phyloP scores from a whole-genome alignment of 257 asterid genomes.

The Gentiana straminea region DNA sequence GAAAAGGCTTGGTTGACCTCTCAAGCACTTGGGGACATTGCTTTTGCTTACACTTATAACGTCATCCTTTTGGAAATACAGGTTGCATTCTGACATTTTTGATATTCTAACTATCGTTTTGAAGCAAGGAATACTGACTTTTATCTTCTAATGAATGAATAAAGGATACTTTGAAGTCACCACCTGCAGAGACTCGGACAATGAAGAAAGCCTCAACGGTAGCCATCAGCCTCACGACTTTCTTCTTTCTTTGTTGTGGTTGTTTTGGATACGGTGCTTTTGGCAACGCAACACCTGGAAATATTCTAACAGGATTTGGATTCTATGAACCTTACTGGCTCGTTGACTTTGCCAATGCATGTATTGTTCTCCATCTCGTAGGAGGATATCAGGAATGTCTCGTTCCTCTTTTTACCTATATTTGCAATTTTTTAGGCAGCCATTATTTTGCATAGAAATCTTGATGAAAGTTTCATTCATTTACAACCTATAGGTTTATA shows the following conservation, averaged over 20 bases:
- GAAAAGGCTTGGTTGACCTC: constrained; percentile 43
- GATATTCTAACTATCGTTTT: neutral
- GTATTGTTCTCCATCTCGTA: constrained; percentile 47
- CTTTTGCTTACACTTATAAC: constrained; percentile 65
- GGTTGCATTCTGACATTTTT: constrained; percentile 19
- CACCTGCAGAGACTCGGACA: constrained; percentile 55
- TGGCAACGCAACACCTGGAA: constrained; percentile 53
- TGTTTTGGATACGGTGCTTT: constrained; percentile 70
- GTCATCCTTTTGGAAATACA: constrained; percentile 56
- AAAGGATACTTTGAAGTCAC: constrained; percentile 56
- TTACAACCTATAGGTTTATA: constrained; percentile 31
- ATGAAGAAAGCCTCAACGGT: constrained; percentile 52
- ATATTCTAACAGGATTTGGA: constrained; percentile 62
- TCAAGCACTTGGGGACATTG: constrained; percentile 74
- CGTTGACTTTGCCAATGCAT: constrained; percentile 56
- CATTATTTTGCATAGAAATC: neutral
- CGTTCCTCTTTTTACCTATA: neutral
- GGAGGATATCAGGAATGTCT: constrained; percentile 56
- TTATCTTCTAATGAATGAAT: neutral
- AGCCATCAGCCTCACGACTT: constrained; percentile 34
- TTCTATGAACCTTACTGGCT: constrained; percentile 72
- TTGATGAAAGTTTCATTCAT: neutral
- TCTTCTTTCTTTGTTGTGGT: constrained; percentile 53
- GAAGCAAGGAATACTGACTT: neutral
- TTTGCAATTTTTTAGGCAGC: neutral